phyloP scores from a whole-genome alignment of 2,329 filamentous ascomycete genomes.

The Aspergillus cejpii region DNA sequence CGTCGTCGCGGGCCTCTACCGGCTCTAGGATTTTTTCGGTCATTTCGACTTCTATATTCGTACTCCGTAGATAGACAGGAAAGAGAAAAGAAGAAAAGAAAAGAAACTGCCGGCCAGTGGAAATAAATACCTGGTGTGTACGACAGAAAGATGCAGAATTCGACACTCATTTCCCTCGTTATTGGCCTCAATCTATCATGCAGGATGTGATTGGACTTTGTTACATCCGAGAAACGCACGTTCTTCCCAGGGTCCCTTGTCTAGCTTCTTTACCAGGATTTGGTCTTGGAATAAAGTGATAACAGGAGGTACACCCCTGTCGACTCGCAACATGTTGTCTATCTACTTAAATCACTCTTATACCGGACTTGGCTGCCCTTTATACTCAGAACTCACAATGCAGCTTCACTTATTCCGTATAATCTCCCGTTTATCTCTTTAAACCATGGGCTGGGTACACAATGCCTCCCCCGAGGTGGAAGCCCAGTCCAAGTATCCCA shows the following conservation, averaged over 20 bases:
- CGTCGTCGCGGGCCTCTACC: constrained; percentile 22
- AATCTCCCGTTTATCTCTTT: background rate
- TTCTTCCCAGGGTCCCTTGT: background rate
- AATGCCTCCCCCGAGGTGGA: constrained; percentile 47
- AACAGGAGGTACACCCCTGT: too few relatives aligned
- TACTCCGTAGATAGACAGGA: background rate
- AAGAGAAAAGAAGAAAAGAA: background rate
- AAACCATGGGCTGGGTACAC: constrained; percentile 47
- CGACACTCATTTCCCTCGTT: background rate
- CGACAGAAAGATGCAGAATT: background rate
- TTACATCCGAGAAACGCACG: background rate
- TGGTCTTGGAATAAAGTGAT: too few relatives aligned
- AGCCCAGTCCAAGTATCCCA: constrained; percentile 43
- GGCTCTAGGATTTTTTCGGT: too few relatives aligned
- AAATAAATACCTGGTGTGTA: background rate
- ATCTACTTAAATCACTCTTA: too few relatives aligned
- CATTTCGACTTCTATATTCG: too few relatives aligned
- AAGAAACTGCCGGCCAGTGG: background rate
- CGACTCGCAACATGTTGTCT: too few relatives aligned
- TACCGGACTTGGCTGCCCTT: too few relatives aligned
- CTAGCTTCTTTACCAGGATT: background rate
- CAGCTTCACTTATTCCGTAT: too few relatives aligned
- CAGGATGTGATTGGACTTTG: background rate
- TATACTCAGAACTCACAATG: too few relatives aligned
- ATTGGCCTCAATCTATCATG: background rate